These are phyloP conservation scores for Cercospora brassicicola DNA, from an alignment of 2,329 filamentous ascomycete species.

Conservation along the genomic window DNA sequence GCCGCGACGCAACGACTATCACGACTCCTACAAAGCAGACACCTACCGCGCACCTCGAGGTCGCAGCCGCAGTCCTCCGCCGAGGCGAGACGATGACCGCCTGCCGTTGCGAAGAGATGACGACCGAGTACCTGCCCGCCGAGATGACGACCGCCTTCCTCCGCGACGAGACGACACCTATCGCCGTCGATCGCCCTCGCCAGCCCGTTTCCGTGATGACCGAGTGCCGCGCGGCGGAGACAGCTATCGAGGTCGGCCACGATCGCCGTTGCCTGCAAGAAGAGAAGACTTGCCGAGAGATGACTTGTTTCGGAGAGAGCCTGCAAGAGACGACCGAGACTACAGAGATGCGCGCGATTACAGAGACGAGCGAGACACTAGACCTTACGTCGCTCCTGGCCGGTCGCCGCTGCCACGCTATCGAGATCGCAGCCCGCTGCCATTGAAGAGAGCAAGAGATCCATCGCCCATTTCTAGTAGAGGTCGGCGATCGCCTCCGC, in stretches of 20 bases:
- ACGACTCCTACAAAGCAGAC: conserved; percentile 27
- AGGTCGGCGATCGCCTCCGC: conserved; percentile 46
- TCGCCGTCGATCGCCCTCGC: conserved; percentile 38
- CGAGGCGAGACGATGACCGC: conserved; percentile 18
- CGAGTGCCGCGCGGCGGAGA: conserved; percentile 35
- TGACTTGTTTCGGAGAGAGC: conserved; percentile 41
- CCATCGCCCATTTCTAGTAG: conserved; percentile 50
- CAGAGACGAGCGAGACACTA: conserved; percentile 34
- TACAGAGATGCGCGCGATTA: conserved; percentile 34
- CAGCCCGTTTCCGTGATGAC: conserved; percentile 33
- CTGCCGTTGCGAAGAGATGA: conserved; percentile 28
- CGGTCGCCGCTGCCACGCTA: conserved; percentile 46
- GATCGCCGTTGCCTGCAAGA: conserved; percentile 35
- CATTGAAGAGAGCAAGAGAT: conserved; percentile 48
- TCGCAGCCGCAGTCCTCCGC: conserved; percentile 16
- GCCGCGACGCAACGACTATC: conserved; percentile 44
- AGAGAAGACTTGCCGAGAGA: conserved; percentile 40
- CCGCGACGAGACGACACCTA: conserved; percentile 34
- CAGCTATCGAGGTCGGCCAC: conserved; percentile 37
- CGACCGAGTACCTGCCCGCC: conserved; percentile 14
- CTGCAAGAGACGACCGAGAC: conserved; percentile 34
- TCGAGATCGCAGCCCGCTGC: conserved; percentile 47
- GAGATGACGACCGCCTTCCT: conserved; percentile 28
- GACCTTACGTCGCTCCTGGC: conserved; percentile 26
- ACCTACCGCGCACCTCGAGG: conserved; percentile 36